Base-by-base conservation (phyloP, 2,329 filamentous ascomycete species). In the Venturia pyrina region DNA sequence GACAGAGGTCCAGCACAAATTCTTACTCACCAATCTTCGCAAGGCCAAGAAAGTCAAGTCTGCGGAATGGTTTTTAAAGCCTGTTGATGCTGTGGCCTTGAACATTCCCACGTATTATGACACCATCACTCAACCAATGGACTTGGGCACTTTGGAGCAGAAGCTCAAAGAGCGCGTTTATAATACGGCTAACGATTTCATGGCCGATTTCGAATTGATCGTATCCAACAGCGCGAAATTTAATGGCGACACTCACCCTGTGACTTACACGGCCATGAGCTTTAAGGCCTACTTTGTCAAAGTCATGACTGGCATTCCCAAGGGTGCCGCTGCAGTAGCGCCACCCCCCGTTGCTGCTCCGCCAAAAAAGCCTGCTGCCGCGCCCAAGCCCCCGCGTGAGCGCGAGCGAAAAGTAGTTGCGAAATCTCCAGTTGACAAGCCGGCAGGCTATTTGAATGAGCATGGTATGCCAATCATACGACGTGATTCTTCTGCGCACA, bases 11-110 rank as follows among this genome's bases (percentile, higher is more conserved):
- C 86, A 89, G 70, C 81, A 81, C 66, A 84, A 84, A 64, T 87
- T 86, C 70, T 80, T 90, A 56, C 78, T 87, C 43, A 85, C 86
- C 68, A 82, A 87, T 41, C 78, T 93, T 63, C 88, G 86, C 41
- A 87, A 88, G 64, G 82, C 93, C 66, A 96, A 96, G 79, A 95
- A 96, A 77, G 93, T 91, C 60, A 91, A 93, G 74, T 86, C 88
- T 67, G 90, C 93, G 1, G 78, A 79, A 7, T 84, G 88, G 65
- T 98, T 96, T 79, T 83, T 86, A 69, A 83, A 87, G 53, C 88
- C 95, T 0, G 95, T 98, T 8, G 84, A 90, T 73, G 85, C 83
- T 48, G 79, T 93, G 32, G 90, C 89, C 76, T 83, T 96, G 50
- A 81, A 80, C 37, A 86, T 98, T 50, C 91, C 90, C 65, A 87